Evolutionary conservation across 2,329 filamentous ascomycete species (phyloP), one percentile per base, ranked within the genome.

Genomic region (Didymella pomorum): DNA sequence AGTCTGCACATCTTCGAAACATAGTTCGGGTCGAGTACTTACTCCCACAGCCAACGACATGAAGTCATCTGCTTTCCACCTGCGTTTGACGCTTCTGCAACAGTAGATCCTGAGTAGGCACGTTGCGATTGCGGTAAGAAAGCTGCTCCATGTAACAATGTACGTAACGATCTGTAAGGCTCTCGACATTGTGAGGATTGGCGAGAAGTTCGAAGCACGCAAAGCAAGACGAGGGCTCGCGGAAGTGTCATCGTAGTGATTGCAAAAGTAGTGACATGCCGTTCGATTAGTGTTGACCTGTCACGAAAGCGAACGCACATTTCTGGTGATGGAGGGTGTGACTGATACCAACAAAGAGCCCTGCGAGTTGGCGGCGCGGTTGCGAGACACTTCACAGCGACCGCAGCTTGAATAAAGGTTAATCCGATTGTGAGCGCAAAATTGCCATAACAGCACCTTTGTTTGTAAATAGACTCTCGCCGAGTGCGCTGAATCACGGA

Each of bases 21-120:
- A 7, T 12, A 1, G 39, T 18, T 2, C n/a, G 1, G 9, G 16
- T 2, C 14, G 25, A 20, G 3, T 4, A 28, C 47, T 41, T 44
- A 60, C 44, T 1, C 53, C 49, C 16, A 57, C 25, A n/a, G 53
- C 9, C 25, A 60, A 2, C n/a, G 58, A 49, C 49, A 60, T 42
- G 18, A 44, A 43, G 45, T 57, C 58, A 43, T 60, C 52, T n/a
- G 48, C 21, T 20, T 37, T 53, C 58, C 53, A 57, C 4, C n/a
- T 29, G 6, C 41, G 58, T n/a, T 43, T 56, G 10, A 57, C 14
- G 20, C 2, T 35, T 10, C 20, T 47, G 31, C 58, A 53, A 41
- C 45, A 57, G 31, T 60, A 53, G 20, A 31, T 35, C 16, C 58
- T 23, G 10, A 44, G 29, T 20, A 57, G 14, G 39, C 48, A 60